phyloP scores from a whole-genome alignment of 2,329 filamentous ascomycete species.

The Cadophora luteo-olivacea region DNA sequence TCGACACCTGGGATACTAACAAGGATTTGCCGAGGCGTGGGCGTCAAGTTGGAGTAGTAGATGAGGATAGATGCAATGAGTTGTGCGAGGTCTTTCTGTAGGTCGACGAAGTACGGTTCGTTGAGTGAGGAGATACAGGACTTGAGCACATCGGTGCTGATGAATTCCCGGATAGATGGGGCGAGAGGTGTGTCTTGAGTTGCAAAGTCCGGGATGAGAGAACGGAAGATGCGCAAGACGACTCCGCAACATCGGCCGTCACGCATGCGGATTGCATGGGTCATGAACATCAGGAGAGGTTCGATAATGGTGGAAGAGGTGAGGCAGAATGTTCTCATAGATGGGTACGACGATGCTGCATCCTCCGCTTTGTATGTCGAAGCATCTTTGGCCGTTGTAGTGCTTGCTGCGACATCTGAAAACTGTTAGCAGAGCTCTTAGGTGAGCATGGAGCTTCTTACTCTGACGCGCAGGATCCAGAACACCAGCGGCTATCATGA shows the following conservation, averaged over 20 bases:
- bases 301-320: slow-evolving; percentile 80
- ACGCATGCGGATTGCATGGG: slow-evolving; percentile 86
- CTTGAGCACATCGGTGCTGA: slow-evolving; percentile 86
- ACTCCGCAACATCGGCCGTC: slow-evolving; percentile 89
- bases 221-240: slow-evolving; percentile 85
- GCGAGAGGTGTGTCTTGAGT: slow-evolving; percentile 54
- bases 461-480: slow-evolving; percentile 76
- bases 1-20: slow-evolving; percentile 80
- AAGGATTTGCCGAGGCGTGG: slow-evolving; percentile 78
- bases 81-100: slow-evolving; percentile 88
- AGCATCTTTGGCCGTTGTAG: slow-evolving; percentile 38
- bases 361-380: slow-evolving; percentile 37
- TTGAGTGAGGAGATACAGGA: slow-evolving; percentile 90
- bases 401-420: slow-evolving; percentile 31
- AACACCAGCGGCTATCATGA: slow-evolving; percentile 89
- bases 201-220: slow-evolving; percentile 81
- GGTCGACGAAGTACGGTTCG: slow-evolving; percentile 95
- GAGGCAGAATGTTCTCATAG: slow-evolving; percentile 83
- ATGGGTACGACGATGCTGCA: slow-evolving; percentile 48
- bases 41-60: slow-evolving; percentile 72
- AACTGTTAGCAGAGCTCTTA: slow-evolving; percentile 13
- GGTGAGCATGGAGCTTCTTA: slow-evolving; percentile 47
- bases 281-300: slow-evolving; percentile 89
- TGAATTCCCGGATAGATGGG: slow-evolving; percentile 82
- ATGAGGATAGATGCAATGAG: slow-evolving; percentile 87